A percentile compares a stretch with the other conserved stretches of the same genome.
phyloP scores from a whole-genome alignment of 306 rosid genomes.

The Oemleria cerasiformis region DNA sequence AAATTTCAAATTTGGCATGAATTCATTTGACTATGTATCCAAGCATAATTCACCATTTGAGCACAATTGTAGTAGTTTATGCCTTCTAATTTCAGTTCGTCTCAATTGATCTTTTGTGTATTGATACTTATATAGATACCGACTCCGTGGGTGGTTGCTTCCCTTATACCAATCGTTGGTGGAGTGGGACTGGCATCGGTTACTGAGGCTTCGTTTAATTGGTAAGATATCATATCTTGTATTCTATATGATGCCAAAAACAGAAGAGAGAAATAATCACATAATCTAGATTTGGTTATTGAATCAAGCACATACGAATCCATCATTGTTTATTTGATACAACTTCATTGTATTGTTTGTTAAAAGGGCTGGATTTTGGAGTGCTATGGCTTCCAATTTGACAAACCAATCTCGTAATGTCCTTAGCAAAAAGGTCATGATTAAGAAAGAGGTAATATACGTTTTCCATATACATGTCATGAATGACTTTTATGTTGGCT shows the following conservation, averaged over 20 bases:
- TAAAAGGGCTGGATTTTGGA: conserved; percentile 89
- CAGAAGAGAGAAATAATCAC: background rate
- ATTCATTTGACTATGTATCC: background rate
- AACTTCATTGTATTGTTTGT: conserved; percentile 13
- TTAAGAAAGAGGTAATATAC: conserved; percentile 57
- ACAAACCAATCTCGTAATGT: conserved; percentile 94
- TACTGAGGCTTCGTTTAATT: conserved; percentile 89
- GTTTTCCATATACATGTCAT: conserved; percentile 10
- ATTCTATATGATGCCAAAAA: background rate
- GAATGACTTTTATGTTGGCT: conserved; percentile 7
- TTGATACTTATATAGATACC: conserved; percentile 47
- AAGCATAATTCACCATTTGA: background rate
- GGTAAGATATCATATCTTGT: conserved; percentile 41
- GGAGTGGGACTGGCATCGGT: conserved; percentile 87
- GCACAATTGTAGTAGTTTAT: background rate
- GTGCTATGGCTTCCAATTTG: conserved; percentile 98
- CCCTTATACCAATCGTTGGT: conserved; percentile 83
- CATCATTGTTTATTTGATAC: conserved; percentile 19
- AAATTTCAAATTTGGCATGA: background rate
- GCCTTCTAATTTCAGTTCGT: conserved; percentile 5
- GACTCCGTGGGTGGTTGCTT: conserved; percentile 72
- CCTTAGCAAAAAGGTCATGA: conserved; percentile 96
- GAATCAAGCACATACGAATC: background rate
- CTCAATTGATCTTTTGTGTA: conserved; percentile 10
- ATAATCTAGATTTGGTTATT: conserved; percentile 1